These are phyloP conservation scores for Ceratocystis albifundus DNA, from an alignment of 2,329 filamentous ascomycete genomes.

Conservation along the genomic window DNA sequence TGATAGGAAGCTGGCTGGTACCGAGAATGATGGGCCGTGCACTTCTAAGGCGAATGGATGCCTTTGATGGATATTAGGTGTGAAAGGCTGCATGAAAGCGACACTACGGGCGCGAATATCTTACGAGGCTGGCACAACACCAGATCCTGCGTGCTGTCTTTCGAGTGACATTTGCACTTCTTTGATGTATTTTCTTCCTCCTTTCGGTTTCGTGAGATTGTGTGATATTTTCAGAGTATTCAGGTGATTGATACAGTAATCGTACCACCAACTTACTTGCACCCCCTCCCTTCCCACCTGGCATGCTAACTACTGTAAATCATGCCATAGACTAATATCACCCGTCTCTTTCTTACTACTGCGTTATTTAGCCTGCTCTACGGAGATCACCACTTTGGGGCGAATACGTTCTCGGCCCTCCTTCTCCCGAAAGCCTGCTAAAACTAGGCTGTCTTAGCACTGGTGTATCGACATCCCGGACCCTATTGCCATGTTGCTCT, in stretches of 20 bases:
- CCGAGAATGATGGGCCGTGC: no score
- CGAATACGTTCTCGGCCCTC: slow-evolving; percentile 25
- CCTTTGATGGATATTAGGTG: no score
- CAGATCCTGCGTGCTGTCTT: not conserved
- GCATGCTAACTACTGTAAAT: no score
- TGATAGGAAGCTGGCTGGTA: no score
- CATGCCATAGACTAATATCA: not conserved
- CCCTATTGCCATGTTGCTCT: slow-evolving; percentile 24
- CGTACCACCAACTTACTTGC: not conserved
- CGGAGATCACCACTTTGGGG: slow-evolving; percentile 10
- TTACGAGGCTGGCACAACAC: no score
- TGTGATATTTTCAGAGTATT: not conserved
- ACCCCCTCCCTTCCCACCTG: no score
- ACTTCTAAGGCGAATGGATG: no score
- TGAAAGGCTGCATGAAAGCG: no score
- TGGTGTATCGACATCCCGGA: slow-evolving; percentile 30
- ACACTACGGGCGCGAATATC: no score
- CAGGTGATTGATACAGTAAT: not conserved
- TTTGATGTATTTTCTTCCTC: not conserved
- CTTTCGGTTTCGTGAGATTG: not conserved
- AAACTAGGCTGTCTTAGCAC: slow-evolving; percentile 39
- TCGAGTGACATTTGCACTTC: not conserved
- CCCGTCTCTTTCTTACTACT: no score
- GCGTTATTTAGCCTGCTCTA: slow-evolving; percentile 5
- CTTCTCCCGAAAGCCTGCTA: slow-evolving; percentile 30